Evolutionary conservation across 257 asterid genomes (phyloP).

Genomic region (Solanum sejunctum): DNA sequence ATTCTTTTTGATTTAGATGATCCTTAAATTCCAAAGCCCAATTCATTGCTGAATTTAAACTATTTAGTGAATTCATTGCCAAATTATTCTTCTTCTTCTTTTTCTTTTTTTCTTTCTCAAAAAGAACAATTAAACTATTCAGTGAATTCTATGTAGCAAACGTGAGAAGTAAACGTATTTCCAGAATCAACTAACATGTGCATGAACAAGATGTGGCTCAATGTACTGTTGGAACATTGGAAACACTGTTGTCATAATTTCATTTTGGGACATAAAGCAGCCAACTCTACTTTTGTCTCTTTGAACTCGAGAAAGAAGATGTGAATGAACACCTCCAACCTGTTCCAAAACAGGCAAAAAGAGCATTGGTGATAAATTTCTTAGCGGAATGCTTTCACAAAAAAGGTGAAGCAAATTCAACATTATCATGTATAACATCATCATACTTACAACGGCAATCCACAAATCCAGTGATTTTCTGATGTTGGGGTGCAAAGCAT

Average conservation of each 20-base stretch:
- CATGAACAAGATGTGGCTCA: constrained; percentile 99
- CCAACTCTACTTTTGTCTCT: constrained; percentile 93
- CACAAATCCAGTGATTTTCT: constrained; percentile 85
- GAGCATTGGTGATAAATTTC: constrained; percentile 1
- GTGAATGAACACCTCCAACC: constrained; percentile 99
- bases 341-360: constrained; percentile 26
- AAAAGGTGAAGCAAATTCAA: background rate
- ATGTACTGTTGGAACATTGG: constrained; percentile 99
- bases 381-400: background rate
- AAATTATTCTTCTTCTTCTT: too few species aligned
- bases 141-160: background rate
- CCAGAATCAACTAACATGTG: constrained; percentile 63
- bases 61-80: background rate
- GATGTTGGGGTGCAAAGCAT: constrained; percentile 95
- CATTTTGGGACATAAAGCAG: constrained; percentile 83
- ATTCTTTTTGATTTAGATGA: background rate
- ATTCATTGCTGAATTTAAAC: background rate
- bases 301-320: constrained; percentile 94
- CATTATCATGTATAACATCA: background rate
- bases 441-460: constrained; percentile 95
- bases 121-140: background rate
- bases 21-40: background rate
- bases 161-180: background rate
- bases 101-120: too few species aligned
- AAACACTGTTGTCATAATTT: constrained; percentile 87